Evolutionary conservation across 768 basidiomycete genomes (phyloP).

Genomic region (Chalciporus sphaerocephalus): DNA sequence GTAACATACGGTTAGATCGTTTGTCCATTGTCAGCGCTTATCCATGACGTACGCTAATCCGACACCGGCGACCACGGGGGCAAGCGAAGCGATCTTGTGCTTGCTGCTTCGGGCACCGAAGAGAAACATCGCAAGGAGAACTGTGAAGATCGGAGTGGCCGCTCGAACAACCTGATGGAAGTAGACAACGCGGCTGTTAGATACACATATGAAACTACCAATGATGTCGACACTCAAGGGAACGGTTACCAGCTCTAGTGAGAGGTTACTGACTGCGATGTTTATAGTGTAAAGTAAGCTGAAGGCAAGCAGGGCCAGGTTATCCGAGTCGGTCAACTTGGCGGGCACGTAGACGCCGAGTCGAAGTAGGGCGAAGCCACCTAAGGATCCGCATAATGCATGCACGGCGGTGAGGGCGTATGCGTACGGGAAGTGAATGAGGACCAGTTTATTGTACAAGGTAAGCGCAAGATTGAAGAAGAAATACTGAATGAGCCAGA

Average conservation of each 20-base stretch:
- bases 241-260: constrained; percentile 81
- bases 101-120: constrained; percentile 57
- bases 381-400: constrained; percentile 79
- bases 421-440: constrained; percentile 91
- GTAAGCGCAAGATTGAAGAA: constrained; percentile 87
- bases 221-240: constrained; percentile 52
- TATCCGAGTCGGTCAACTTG: constrained; percentile 47
- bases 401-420: constrained; percentile 94
- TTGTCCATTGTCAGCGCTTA: background rate
- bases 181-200: constrained; percentile 36
- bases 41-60: constrained; percentile 65
- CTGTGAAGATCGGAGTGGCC: constrained; percentile 88
- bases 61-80: constrained; percentile 87
- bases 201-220: background rate
- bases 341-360: constrained; percentile 56
- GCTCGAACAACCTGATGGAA: constrained; percentile 98
- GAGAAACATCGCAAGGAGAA: constrained; percentile 68
- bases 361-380: constrained; percentile 64
- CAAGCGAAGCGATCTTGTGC: constrained; percentile 63
- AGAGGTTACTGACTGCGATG: constrained; percentile 91
- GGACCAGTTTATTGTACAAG: constrained; percentile 90
- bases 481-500: constrained; percentile 84
- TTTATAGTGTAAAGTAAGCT: constrained; percentile 91
- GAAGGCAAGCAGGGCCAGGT: constrained; percentile 68
- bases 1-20: background rate